Evolutionary conservation across 768 basidiomycete species (phyloP), one percentile per base, ranked within the genome.

Genomic region (Suillus luteus): DNA sequence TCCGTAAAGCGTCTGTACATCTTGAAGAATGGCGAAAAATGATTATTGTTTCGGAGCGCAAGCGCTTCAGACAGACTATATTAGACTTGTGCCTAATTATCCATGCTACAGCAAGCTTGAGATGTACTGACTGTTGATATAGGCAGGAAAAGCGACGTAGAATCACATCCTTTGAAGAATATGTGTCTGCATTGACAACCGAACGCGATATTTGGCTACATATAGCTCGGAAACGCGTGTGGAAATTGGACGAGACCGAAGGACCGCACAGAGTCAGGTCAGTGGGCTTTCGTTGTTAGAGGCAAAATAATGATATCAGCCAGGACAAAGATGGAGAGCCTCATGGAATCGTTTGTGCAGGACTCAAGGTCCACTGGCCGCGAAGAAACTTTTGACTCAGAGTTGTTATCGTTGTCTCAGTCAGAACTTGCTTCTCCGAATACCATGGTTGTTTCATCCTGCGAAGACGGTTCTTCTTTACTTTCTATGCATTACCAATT

Each of bases 211-310:
- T 96, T 14, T 96, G 95, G 95, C 86, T 88, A 2, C 81, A 84
- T 51, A 74, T 81, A 17, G 79, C 79, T 46, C 77, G 70, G 2
- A 77, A 78, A 27, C 77, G 77, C 8, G 68, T 83, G 12, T 96
- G 95, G 95, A 79, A 89, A 38, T 75, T 96, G 52, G 95, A 96
- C 66, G 95, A 96, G 69, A 95, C 94, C 2, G 95, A 97, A 70
- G 95, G 95, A 1, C 95, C 94, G 1, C 84, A 92, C 68, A 85
- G 95, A 55, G 90, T 92, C 60, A 81, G 95, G 94, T 93, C 69
- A 35, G 82, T 67, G 37, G 7, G 12, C 17, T 43, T 19, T 7
- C n/a, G 43, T 33, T 43, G 33, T 49, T 55, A n/a, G 17, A 35
- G 22, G 37, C 15, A 7, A 27, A 8, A 49, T 27, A 37, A 31